These are phyloP conservation scores for Solanum paucissectum DNA, from an alignment of 257 asterid genomes.

Conservation along the genomic window DNA sequence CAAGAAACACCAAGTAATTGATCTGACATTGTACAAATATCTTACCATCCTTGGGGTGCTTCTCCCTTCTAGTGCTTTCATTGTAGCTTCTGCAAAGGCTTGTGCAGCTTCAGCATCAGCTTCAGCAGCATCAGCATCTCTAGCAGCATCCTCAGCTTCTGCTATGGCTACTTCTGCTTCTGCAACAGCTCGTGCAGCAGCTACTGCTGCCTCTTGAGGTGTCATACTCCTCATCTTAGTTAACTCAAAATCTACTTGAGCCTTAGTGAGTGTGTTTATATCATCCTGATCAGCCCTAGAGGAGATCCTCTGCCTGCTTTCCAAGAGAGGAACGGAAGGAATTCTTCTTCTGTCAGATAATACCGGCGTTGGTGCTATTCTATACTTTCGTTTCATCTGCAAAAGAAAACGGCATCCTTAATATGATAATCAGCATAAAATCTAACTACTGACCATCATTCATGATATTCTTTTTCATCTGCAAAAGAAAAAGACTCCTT, in stretches of 20 bases:
- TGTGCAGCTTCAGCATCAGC: conserved; percentile 94
- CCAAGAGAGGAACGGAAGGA: conserved; percentile 26
- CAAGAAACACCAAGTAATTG: neutral
- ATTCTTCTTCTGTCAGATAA: conserved; percentile 46
- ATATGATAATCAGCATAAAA: neutral
- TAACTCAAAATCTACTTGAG: conserved; percentile 62
- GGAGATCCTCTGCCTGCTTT: conserved; percentile 39
- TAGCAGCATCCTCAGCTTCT: conserved; percentile 93
- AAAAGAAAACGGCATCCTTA: neutral
- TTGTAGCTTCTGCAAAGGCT: conserved; percentile 89
- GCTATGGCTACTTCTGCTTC: conserved; percentile 96
- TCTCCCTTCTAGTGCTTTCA: conserved; percentile 64
- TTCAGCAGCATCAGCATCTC: conserved; percentile 88
- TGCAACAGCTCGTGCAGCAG: conserved; percentile 95
- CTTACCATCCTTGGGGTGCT: conserved; percentile 56
- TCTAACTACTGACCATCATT: neutral
- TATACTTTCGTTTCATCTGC: conserved; percentile 54
- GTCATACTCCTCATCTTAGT: conserved; percentile 64
- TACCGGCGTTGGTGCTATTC: conserved; percentile 38
- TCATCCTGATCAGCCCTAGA: conserved; percentile 38
- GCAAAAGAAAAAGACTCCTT: neutral
- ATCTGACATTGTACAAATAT: neutral
- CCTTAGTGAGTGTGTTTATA: conserved; percentile 28
- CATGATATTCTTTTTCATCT: conserved; percentile 53
- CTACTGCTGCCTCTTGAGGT: conserved; percentile 78